These are phyloP conservation scores for Penicillium ochrochloron DNA, from an alignment of 495 filamentous ascomycete genomes.

Conservation along the genomic window DNA sequence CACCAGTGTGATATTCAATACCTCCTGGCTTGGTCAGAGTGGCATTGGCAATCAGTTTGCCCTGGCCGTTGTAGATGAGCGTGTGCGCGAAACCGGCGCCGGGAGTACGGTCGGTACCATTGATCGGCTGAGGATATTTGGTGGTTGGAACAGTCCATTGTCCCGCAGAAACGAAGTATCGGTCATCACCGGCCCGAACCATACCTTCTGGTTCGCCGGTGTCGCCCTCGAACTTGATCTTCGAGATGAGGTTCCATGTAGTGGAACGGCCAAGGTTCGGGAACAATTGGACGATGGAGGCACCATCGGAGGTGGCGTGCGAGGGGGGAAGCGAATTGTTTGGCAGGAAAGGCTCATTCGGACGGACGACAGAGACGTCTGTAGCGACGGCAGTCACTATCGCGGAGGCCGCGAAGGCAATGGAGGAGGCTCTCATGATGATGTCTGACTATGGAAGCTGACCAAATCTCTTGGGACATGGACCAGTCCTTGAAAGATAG, in stretches of 20 bases:
- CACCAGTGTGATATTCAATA: conserved; percentile 41
- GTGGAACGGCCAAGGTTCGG: conserved; percentile 33
- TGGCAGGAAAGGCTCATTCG: conserved; percentile 21
- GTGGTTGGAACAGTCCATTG: conserved; percentile 33
- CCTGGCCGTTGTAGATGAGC: conserved; percentile 38
- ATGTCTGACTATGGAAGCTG: not conserved
- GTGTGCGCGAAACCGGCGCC: conserved; percentile 40
- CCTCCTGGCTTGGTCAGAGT: conserved; percentile 30
- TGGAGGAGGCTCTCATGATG: conserved; percentile 16
- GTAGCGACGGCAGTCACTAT: conserved; percentile 1
- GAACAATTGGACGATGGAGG: conserved; percentile 38
- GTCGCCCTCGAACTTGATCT: conserved; percentile 39
- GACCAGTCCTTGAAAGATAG: not conserved
- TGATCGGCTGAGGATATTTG: conserved; percentile 32
- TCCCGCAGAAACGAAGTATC: conserved; percentile 37
- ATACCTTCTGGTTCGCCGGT: conserved; percentile 46
- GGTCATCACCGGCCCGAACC: conserved; percentile 35
- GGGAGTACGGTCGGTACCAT: conserved; percentile 36
- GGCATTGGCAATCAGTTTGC: conserved; percentile 40
- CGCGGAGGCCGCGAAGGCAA: not conserved
- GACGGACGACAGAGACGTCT: conserved; percentile 20
- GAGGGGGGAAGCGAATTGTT: conserved; percentile 31
- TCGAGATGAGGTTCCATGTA: conserved; percentile 36
- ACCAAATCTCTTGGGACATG: not conserved
- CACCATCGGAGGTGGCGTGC: conserved; percentile 30